These are phyloP conservation scores for Boeremia exigua DNA, from an alignment of 2,329 filamentous ascomycete species.

Conservation along the genomic window DNA sequence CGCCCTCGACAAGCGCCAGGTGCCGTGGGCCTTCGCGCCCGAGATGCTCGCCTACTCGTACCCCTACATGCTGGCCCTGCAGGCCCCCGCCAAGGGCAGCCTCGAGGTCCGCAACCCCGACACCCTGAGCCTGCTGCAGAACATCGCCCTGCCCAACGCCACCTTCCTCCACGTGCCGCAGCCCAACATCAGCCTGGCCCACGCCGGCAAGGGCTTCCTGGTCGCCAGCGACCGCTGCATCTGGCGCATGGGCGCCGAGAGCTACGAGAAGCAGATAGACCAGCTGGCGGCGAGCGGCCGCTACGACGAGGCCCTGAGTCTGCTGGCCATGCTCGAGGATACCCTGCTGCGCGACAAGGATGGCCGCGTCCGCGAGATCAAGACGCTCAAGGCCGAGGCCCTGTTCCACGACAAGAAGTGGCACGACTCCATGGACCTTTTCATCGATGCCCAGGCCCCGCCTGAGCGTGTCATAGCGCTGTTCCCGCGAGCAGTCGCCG, in stretches of 20 bases:
- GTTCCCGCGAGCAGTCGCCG: slow-evolving; percentile 84
- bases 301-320: slow-evolving; percentile 90
- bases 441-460: slow-evolving; percentile 87
- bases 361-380: slow-evolving; percentile 80
- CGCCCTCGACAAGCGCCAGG: slow-evolving; percentile 79
- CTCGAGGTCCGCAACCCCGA: slow-evolving; percentile 93
- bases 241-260: slow-evolving; percentile 94
- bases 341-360: slow-evolving; percentile 84
- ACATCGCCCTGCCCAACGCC: slow-evolving; percentile 79
- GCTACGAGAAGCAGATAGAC: slow-evolving; percentile 88
- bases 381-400: slow-evolving; percentile 86
- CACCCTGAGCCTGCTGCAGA: slow-evolving; percentile 88
- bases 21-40: slow-evolving; percentile 89
- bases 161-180: slow-evolving; percentile 89
- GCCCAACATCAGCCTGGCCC: slow-evolving; percentile 90
- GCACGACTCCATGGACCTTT: slow-evolving; percentile 84
- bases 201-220: slow-evolving; percentile 94
- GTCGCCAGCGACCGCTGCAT: slow-evolving; percentile 89
- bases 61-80: slow-evolving; percentile 88
- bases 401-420: slow-evolving; percentile 86
- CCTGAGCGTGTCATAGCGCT: slow-evolving; percentile 86
- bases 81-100: slow-evolving; percentile 79
- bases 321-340: slow-evolving; percentile 89
- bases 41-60: slow-evolving; percentile 96
- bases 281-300: slow-evolving; percentile 75